phyloP scores from a whole-genome alignment of 1,139 yeast species.

The Chernovozyma aurita region DNA sequence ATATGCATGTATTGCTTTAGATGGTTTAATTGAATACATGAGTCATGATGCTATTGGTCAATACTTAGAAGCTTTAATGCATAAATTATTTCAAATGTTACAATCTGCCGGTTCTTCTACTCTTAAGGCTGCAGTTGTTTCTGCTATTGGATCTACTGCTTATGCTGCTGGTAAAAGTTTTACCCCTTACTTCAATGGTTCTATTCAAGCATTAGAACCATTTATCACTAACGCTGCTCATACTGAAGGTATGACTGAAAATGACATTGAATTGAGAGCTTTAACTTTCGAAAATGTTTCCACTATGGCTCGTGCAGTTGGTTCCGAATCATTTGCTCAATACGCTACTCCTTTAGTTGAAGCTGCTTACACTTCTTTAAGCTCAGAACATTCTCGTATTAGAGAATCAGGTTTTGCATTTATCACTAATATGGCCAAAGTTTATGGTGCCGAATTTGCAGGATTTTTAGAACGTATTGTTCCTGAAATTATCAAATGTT shows the following conservation, averaged over 20 bases:
- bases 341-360: slow-evolving; percentile 87
- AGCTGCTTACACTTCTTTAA: slow-evolving; percentile 78
- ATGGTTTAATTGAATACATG: slow-evolving; percentile 88
- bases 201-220: slow-evolving; percentile 78
- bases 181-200: slow-evolving; percentile 77
- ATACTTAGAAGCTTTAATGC: slow-evolving; percentile 86
- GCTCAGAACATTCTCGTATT: slow-evolving; percentile 75
- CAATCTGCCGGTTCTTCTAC: slow-evolving; percentile 61
- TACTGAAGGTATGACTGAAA: slow-evolving; percentile 70
- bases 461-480: slow-evolving; percentile 79
- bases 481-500: slow-evolving; percentile 79
- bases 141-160: slow-evolving; percentile 96
- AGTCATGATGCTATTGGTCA: slow-evolving; percentile 77
- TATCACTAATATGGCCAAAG: slow-evolving; percentile 90
- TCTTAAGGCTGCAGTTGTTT: slow-evolving; percentile 82
- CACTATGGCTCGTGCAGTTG: slow-evolving; percentile 95
- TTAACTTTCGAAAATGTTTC: slow-evolving; percentile 90
- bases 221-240: slow-evolving; percentile 61
- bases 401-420: slow-evolving; percentile 96
- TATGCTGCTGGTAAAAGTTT: slow-evolving; percentile 89
- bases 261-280: slow-evolving; percentile 82
- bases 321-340: slow-evolving; percentile 79
- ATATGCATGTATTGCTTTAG: slow-evolving; percentile 87
- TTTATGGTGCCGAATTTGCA: slow-evolving; percentile 85
- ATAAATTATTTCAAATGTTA: slow-evolving; percentile 80